Conservation (phyloP, 306 rosid genomes). For the Hylodesmum podocarpum region DNA sequence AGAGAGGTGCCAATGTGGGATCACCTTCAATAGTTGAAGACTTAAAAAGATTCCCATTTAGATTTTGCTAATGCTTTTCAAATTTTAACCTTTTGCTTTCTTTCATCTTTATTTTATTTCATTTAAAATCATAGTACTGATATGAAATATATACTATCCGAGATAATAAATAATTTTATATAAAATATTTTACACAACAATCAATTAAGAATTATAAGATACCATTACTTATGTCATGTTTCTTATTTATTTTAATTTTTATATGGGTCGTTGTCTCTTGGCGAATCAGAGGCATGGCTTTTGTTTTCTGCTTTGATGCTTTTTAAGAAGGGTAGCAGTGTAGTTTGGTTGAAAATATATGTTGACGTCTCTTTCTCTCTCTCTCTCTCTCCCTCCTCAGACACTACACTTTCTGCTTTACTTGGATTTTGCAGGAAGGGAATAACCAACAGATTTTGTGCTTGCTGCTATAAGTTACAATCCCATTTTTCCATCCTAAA, state of each 20-base stretch:
- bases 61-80: slow-evolving; percentile 48
- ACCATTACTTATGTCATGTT: no score
- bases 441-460: slow-evolving; percentile 33
- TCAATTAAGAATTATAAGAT: no score
- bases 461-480: slow-evolving; percentile 21
- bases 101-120: slow-evolving; percentile 41
- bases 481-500: neutral
- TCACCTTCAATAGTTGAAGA: slow-evolving; percentile 38
- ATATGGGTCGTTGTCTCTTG: slow-evolving; percentile 50
- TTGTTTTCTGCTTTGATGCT: slow-evolving; percentile 45
- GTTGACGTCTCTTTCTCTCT: slow-evolving; percentile 15
- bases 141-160: no score
- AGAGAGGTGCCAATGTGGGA: slow-evolving; percentile 49
- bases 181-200: no score
- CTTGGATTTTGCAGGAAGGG: slow-evolving; percentile 46
- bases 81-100: slow-evolving; percentile 52
- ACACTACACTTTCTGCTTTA: slow-evolving; percentile 49
- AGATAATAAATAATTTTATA: no score
- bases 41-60: slow-evolving; percentile 72
- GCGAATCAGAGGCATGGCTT: slow-evolving; percentile 41
- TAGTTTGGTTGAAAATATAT: slow-evolving; percentile 43
- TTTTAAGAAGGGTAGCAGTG: slow-evolving; percentile 44
- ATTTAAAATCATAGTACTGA: no score
- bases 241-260: neutral
- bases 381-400: slow-evolving; percentile 5